Evolutionary conservation across 805 yeast species (phyloP).

Genomic region (Peterozyma toletana): DNA sequence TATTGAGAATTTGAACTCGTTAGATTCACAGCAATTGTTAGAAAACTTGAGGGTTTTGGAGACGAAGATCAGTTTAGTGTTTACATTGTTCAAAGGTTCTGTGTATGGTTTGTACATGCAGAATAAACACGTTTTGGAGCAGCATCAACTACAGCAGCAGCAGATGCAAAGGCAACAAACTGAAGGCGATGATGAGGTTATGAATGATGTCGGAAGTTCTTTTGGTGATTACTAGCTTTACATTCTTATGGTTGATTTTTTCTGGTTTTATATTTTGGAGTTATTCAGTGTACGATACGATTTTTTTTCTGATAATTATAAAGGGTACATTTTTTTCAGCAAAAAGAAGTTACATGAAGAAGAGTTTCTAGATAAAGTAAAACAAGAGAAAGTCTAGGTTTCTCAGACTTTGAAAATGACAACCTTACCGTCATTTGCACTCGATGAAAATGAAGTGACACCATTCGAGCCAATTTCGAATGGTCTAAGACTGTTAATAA

Average conservation of each 20-base stretch:
- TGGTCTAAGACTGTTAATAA: conserved; percentile 63
- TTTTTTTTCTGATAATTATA: neutral
- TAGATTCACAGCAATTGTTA: conserved; percentile 24
- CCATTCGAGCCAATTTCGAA: conserved; percentile 31
- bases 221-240: conserved; percentile 8
- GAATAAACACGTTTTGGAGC: conserved; percentile 1
- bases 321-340: too few relatives aligned
- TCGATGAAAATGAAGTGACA: conserved; percentile 57
- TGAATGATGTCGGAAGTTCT: too few relatives aligned
- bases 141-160: conserved; percentile 9
- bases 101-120: conserved; percentile 20
- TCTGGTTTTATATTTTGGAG: too few relatives aligned
- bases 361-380: neutral
- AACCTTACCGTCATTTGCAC: conserved; percentile 89
- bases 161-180: conserved; percentile 8
- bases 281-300: neutral
- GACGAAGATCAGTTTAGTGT: conserved; percentile 33
- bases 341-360: too few relatives aligned
- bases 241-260: neutral
- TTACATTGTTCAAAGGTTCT: conserved; percentile 36
- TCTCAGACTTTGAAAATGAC: conserved; percentile 59
- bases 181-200: neutral
- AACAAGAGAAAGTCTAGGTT: neutral
- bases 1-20: conserved; percentile 19
- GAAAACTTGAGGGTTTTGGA: conserved; percentile 33